phyloP scores from a whole-genome alignment of 352 stramenopile genomes.

The Aphanomyces cochlioides region DNA sequence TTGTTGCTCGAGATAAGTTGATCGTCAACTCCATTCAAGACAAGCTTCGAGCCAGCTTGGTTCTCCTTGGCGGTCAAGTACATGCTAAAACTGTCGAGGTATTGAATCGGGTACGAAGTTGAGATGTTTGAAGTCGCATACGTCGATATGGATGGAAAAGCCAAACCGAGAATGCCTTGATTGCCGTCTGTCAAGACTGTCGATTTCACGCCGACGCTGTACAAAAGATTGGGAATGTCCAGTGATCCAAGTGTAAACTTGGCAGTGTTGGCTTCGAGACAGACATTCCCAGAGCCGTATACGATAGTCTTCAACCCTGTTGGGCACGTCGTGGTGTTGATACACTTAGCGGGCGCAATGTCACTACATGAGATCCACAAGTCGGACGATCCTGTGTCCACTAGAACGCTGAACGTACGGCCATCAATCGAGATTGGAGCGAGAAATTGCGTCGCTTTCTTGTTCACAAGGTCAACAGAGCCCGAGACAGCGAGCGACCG shows the following conservation, averaged over 20 bases:
- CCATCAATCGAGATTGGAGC: conserved; percentile 47
- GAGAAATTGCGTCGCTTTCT: conserved; percentile 43
- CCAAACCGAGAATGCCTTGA: conserved; percentile 63
- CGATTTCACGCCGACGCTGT: conserved; percentile 49
- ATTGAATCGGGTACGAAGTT: conserved; percentile 38
- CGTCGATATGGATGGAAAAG: conserved; percentile 49
- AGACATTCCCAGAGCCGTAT: conserved; percentile 66
- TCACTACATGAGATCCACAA: conserved; percentile 70
- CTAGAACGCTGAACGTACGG: conserved; percentile 46
- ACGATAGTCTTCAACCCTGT: conserved; percentile 41
- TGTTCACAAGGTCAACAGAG: conserved; percentile 14
- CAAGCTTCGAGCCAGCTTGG: conserved; percentile 53
- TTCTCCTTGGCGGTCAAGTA: conserved; percentile 49
- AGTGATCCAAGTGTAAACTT: conserved; percentile 50
- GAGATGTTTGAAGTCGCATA: conserved; percentile 33
- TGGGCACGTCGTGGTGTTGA: conserved; percentile 41
- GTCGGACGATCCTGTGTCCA: conserved; percentile 77
- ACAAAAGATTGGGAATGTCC: conserved; percentile 44
- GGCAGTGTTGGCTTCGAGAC: conserved; percentile 43
- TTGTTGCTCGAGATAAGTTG: conserved; percentile 46
- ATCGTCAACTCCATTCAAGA: conserved; percentile 66
- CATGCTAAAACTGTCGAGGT: conserved; percentile 65
- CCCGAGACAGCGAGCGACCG: background rate
- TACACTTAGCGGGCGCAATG: conserved; percentile 42
- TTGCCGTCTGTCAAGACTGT: conserved; percentile 47